Evolutionary conservation across 257 asterid species (phyloP), one percentile per base, ranked within the genome.

Genomic region (Jacaranda mimosifolia): DNA sequence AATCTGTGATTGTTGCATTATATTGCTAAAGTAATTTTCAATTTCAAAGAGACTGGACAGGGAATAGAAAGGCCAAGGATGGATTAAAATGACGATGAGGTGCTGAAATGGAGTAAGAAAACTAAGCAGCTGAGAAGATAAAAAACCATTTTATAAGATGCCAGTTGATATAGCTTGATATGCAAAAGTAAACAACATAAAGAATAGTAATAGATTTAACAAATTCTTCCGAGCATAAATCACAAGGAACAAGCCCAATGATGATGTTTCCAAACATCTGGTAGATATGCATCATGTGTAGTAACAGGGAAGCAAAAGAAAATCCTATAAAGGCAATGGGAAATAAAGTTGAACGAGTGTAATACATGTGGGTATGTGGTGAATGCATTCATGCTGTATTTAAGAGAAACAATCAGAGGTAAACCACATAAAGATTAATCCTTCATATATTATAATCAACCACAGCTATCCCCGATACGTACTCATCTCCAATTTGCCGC

Each of bases 401-500:
- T 17, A 68, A n/a, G 48, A 68, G 48, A 53, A 60, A 53, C 9
- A 63, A 77, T 39, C 45, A 32, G 43, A 35, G 45, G 42, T 58
- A 66, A 42, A 46, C 36, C 56, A 70, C 17, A 63, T 38, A 60
- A 40, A 21, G 43, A 62, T 14, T 21, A 35, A 72, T 12, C n/a
- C 43, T 9, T 32, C 40, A 11, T 19, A 48, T 7, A 62, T 68
- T 51, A n/a, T 39, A 68, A 68, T 36, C 48, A 26, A 79, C 63
- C 26, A 72, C 56, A 57, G 48, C 56, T 52, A 70, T 75, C 59
- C 51, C 72, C 17, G 38, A 46, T 43, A 86, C 99, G 15, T 87
- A 96, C 99, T 96, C 98, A 43, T 96, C 98, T 63, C 95, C 99
- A 73, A 93, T 93, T 85, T 90, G 88, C 73, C 97, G 91, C 89